These are phyloP conservation scores for Turnera subulata DNA, from an alignment of 345 rosid species.

Conservation along the genomic window DNA sequence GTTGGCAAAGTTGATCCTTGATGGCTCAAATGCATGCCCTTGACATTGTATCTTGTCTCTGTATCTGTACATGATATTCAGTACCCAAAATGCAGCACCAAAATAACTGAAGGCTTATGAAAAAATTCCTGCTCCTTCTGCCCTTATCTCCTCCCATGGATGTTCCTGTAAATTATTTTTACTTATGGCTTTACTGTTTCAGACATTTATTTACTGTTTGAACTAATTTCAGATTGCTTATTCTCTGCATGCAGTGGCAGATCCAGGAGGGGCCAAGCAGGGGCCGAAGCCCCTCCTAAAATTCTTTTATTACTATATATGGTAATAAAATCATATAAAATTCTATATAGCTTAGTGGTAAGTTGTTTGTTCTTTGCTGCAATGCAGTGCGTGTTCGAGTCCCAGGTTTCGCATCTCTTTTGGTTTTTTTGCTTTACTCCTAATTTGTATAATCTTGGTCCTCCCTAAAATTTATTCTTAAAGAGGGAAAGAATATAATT, in stretches of 20 bases:
- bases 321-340: no score
- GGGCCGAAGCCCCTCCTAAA: no score
- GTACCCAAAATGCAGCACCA: conserved; percentile 28
- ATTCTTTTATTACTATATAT: no score
- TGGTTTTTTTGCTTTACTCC: no score
- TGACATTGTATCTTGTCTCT: conserved; percentile 2
- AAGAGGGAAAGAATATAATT: no score
- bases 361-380: no score
- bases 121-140: conserved; percentile 28
- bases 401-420: no score
- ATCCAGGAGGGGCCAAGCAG: no score
- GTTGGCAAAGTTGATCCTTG: conserved; percentile 83
- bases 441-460: no score
- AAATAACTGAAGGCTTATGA: conserved; percentile 27
- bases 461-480: no score
- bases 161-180: conserved; percentile 36
- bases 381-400: no score
- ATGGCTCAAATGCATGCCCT: conserved; percentile 10
- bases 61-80: conserved; percentile 45
- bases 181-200: conserved; percentile 20
- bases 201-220: conserved; percentile 26
- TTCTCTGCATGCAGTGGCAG: background rate
- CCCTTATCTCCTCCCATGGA: conserved; percentile 28
- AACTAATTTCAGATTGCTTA: background rate
- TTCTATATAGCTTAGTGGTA: no score